Base-by-base conservation (phyloP, 2,329 filamentous ascomycete genomes). In the Pseudogymnoascus destructans region DNA sequence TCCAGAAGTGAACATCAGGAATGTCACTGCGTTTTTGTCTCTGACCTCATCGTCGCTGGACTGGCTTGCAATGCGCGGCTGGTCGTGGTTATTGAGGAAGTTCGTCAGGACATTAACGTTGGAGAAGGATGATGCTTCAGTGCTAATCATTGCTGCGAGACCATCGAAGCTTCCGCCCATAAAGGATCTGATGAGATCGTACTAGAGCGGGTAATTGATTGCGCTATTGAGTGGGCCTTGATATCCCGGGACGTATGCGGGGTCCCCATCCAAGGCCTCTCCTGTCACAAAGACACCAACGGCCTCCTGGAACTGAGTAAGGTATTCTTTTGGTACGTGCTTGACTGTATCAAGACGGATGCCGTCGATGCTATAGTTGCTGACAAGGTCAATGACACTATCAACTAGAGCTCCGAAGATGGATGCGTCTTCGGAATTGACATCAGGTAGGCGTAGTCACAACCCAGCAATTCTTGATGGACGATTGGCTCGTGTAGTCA, bases 231-330 rank as follows among this genome's bases (percentile, higher is more conserved):
- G 59, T 58, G 72, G 70, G 10, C 72, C 64, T 61, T 77, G 74
- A 61, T 74, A 77, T 27, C 64, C 63, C 62, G 75, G 77, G 59
- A 73, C 70, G 30, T 69, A 71, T 10, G 65, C 71, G 71, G 61
- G 3, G 61, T 77, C 70, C 32, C 78, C 79, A 32, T 79, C 71
- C 55, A 74, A 77, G 2, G 84, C 80, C 64, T 85, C 81, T 7
- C 81, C 81, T 11, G 82, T 72, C 2, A 74, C 73, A 67, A 80
- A 84, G 2, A 82, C 77, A 5, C 79, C 80, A 0, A 79, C 73
- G 0, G 77, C 75, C 5, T 70, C 61, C 21, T 74, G 70, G 62
- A 84, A 83, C 0, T 64, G 69, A 0, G 77, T 70, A 74, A 80
- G 82, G 66, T 81, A 85, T 15, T 73, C 72, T 61, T 69, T 71